These are phyloP conservation scores for Vigna angularis DNA, from an alignment of 306 rosid genomes.

Conservation along the genomic window DNA sequence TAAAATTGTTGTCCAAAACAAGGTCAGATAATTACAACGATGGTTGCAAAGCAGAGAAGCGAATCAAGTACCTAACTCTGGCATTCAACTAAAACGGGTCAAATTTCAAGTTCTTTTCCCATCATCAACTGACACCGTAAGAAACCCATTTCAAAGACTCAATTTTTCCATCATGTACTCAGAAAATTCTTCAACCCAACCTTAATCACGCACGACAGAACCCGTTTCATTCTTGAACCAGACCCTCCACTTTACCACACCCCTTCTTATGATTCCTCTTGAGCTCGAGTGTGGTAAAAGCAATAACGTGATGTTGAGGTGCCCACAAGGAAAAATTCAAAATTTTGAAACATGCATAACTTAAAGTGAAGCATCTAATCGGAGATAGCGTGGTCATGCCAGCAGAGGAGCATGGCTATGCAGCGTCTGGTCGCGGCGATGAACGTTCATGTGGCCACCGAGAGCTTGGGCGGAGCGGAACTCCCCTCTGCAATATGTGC, in stretches of 20 bases:
- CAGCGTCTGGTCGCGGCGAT: conserved; percentile 36
- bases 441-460: no score
- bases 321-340: neutral
- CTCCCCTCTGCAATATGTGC: no score
- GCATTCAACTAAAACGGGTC: conserved; percentile 18
- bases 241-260: neutral
- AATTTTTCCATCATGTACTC: conserved; percentile 3
- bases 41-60: neutral
- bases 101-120: neutral
- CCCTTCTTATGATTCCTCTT: conserved; percentile 19
- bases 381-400: conserved; percentile 54
- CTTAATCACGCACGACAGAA: neutral
- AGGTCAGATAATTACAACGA: conserved; percentile 39
- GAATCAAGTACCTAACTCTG: conserved; percentile 24
- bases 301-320: neutral
- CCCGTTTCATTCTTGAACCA: neutral
- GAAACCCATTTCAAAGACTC: conserved; percentile 8
- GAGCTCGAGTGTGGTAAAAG: neutral
- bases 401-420: conserved; percentile 58
- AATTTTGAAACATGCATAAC: neutral
- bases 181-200: conserved; percentile 12
- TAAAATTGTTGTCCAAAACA: conserved; percentile 18
- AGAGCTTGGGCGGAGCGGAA: no score
- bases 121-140: conserved; percentile 7
- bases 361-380: conserved; percentile 35